phyloP scores from a whole-genome alignment of 2,329 filamentous ascomycete genomes.

The Clarireedia monteithiana region DNA sequence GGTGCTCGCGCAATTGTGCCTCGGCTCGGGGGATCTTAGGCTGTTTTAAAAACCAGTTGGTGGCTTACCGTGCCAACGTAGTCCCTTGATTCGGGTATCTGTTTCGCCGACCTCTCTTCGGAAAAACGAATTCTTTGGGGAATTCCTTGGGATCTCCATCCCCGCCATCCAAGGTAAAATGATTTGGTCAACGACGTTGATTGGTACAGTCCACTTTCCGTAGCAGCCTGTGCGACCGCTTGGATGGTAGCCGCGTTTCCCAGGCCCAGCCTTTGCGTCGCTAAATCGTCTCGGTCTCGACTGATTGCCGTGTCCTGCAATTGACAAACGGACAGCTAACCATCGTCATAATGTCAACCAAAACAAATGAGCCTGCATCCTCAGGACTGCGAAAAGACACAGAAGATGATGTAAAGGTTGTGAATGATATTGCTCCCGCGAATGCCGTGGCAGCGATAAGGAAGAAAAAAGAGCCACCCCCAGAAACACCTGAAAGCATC shows the following conservation, averaged over 20 bases:
- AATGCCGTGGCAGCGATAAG: slow-evolving; percentile 20
- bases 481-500: slow-evolving; percentile 64
- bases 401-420: slow-evolving; percentile 4
- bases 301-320: not conserved
- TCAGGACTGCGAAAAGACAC: slow-evolving; percentile 2
- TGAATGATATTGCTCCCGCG: slow-evolving; percentile 14
- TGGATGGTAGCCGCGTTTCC: not conserved
- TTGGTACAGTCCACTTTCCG: not conserved
- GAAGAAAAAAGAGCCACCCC: slow-evolving; percentile 46
- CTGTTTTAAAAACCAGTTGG: no score
- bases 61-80: no score
- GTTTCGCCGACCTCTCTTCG: no score
- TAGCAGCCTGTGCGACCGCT: not conserved
- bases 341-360: slow-evolving; percentile 16
- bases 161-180: no score
- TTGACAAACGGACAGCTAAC: slow-evolving; percentile 1
- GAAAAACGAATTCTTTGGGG: no score
- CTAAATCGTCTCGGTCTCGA: not conserved
- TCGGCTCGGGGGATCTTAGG: no score
- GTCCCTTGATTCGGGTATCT: no score
- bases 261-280: not conserved
- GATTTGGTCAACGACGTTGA: no score
- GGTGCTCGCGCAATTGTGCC: no score
- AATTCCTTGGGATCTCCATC: no score
- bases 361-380: slow-evolving; percentile 11